A percentile compares a stretch with the other conserved stretches of the same genome.
These are phyloP conservation scores for Penicillium hesseltinei DNA, from an alignment of 2,329 filamentous ascomycete species.

Conservation along the genomic window DNA sequence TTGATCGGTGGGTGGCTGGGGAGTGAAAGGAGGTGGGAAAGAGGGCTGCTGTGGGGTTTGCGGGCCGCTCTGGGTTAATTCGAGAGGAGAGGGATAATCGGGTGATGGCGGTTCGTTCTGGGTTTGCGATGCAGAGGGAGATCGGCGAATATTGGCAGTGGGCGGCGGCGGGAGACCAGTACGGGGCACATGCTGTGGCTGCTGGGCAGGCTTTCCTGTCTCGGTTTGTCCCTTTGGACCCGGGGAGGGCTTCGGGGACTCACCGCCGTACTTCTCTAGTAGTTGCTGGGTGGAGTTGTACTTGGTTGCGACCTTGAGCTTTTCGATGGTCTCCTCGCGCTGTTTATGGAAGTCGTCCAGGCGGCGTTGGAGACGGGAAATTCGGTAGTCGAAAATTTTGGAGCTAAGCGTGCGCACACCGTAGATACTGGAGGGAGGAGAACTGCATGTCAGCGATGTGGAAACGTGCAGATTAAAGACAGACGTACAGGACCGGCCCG, in stretches of 20 bases:
- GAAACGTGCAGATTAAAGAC: conserved; percentile 1
- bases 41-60: conserved; percentile 15
- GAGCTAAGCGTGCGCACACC: conserved; percentile 64
- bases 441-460: conserved; percentile 21
- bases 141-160: conserved; percentile 60
- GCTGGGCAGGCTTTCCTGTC: conserved; percentile 23
- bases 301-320: conserved; percentile 90
- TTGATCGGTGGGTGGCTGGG: conserved; percentile 33
- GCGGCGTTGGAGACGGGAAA: conserved; percentile 64
- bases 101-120: conserved; percentile 15
- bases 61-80: conserved; percentile 13
- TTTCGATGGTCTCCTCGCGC: conserved; percentile 82
- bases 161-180: conserved; percentile 60
- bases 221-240: conserved; percentile 26
- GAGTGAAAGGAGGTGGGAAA: conserved; percentile 10
- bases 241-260: conserved; percentile 47
- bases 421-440: conserved; percentile 65
- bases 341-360: conserved; percentile 76
- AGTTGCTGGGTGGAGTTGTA: conserved; percentile 93
- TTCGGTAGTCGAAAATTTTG: conserved; percentile 76
- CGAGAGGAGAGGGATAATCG: conserved; percentile 33
- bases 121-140: conserved; percentile 16
- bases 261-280: conserved; percentile 87
- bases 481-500: conserved; percentile 71
- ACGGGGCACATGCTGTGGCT: conserved; percentile 39